Evolutionary conservation across 1,284 basidiomycete genomes (phyloP).

Genomic region (Sparassis latifolia): DNA sequence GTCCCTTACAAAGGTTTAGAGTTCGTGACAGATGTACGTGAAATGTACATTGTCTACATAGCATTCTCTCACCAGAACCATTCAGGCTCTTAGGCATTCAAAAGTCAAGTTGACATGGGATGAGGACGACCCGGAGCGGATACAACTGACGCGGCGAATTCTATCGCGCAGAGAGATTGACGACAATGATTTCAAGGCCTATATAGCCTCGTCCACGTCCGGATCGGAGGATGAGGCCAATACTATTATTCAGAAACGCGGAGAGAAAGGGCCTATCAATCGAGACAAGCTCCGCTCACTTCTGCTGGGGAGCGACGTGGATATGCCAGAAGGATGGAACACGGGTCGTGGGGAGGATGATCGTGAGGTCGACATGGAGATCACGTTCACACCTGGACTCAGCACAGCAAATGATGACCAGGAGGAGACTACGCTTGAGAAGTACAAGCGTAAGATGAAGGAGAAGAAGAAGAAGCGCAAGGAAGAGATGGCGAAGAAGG

Average conservation of each 20-base stretch:
- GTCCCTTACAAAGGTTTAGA: constrained; percentile 77
- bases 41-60: background rate
- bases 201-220: constrained; percentile 68
- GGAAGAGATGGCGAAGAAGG: constrained; percentile 48
- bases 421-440: constrained; percentile 79
- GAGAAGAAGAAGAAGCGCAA: constrained; percentile 81
- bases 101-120: constrained; percentile 99
- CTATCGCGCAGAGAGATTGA: constrained; percentile 83
- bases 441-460: constrained; percentile 81
- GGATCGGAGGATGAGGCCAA: constrained; percentile 37
- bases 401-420: constrained; percentile 44
- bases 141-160: constrained; percentile 71
- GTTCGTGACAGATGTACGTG: constrained; percentile 85
- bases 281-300: constrained; percentile 66
- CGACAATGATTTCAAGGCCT: constrained; percentile 81
- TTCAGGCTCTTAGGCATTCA: constrained; percentile 92
- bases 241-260: constrained; percentile 20
- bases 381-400: constrained; percentile 88
- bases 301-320: constrained; percentile 59
- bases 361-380: constrained; percentile 77
- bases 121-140: constrained; percentile 91
- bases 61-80: constrained; percentile 1
- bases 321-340: constrained; percentile 80
- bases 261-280: constrained; percentile 37
- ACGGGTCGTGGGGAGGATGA: constrained; percentile 34